Percentiles rank a stretch among this genome's conserved stretches.
phyloP scores from a whole-genome alignment of 1,284 basidiomycete genomes.

The Moesziomyces parantarcticus region DNA sequence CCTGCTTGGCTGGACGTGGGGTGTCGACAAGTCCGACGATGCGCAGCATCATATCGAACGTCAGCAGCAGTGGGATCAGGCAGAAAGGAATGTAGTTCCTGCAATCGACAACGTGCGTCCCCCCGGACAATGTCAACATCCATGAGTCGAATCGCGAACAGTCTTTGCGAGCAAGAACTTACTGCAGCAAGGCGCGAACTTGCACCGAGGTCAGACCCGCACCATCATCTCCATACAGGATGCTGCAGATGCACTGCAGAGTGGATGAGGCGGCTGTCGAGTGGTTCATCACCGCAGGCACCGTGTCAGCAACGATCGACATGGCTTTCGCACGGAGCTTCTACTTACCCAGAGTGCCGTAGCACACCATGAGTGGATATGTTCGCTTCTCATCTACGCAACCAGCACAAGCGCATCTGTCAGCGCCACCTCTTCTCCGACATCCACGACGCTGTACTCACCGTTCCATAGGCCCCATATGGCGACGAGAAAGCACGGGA shows the following conservation, averaged over 20 bases:
- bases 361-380: constrained; percentile 51
- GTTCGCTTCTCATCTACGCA: constrained; percentile 46
- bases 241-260: constrained; percentile 46
- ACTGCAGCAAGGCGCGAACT: constrained; percentile 28
- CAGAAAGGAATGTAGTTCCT: constrained; percentile 50
- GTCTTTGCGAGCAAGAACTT: constrained; percentile 7
- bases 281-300: neutral
- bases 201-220: constrained; percentile 11
- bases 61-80: constrained; percentile 30
- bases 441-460: constrained; percentile 15
- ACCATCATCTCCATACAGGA: constrained; percentile 36
- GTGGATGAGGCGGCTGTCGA: constrained; percentile 47
- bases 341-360: constrained; percentile 47
- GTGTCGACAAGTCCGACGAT: constrained; percentile 14
- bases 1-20: neutral
- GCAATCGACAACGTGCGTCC: neutral
- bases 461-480: constrained; percentile 40
- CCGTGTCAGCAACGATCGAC: neutral
- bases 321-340: too few species aligned
- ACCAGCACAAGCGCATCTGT: neutral
- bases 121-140: neutral
- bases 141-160: neutral
- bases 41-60: constrained; percentile 38
- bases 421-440: too few species aligned
- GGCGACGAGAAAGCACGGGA: constrained; percentile 45